These are phyloP conservation scores for Colletotrichum noveboracense DNA, from an alignment of 2,329 filamentous ascomycete genomes.

Conservation along the genomic window DNA sequence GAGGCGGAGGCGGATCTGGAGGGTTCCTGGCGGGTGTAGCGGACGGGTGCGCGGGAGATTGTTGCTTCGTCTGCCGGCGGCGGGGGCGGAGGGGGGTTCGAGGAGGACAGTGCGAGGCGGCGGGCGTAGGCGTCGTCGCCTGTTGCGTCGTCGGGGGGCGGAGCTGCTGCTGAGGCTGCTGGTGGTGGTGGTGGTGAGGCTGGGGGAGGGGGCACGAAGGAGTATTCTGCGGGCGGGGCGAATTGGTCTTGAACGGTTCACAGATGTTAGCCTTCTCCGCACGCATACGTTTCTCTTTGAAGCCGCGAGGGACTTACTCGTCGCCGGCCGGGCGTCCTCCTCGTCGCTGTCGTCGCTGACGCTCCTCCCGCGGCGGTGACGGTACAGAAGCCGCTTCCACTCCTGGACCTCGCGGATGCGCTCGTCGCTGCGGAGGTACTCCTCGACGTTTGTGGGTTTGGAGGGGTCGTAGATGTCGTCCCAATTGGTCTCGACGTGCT, in stretches of 20 bases:
- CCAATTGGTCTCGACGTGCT: conserved; percentile 75
- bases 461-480: conserved; percentile 89
- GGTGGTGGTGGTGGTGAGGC: conserved; percentile 49
- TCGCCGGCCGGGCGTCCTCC: conserved; percentile 30
- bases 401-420: conserved; percentile 79
- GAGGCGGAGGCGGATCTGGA: conserved; percentile 45
- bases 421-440: conserved; percentile 85
- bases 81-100: conserved; percentile 35
- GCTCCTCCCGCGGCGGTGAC: conserved; percentile 63
- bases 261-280: conserved; percentile 23
- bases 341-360: conserved; percentile 45
- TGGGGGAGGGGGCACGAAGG: conserved; percentile 61
- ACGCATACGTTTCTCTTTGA: conserved; percentile 16
- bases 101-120: conserved; percentile 60
- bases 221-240: conserved; percentile 62
- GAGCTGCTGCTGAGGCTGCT: conserved; percentile 48
- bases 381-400: conserved; percentile 84
- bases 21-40: conserved; percentile 56
- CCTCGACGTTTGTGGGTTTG: conserved; percentile 81
- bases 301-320: conserved; percentile 20
- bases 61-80: conserved; percentile 54
- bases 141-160: conserved; percentile 61
- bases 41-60: conserved; percentile 80
- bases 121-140: conserved; percentile 74
- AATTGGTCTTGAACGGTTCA: conserved; percentile 54